Percentiles rank a stretch among this genome's conserved stretches.
Conservation (phyloP, 1,284 basidiomycete genomes). For the Agroathelia rolfsii region DNA sequence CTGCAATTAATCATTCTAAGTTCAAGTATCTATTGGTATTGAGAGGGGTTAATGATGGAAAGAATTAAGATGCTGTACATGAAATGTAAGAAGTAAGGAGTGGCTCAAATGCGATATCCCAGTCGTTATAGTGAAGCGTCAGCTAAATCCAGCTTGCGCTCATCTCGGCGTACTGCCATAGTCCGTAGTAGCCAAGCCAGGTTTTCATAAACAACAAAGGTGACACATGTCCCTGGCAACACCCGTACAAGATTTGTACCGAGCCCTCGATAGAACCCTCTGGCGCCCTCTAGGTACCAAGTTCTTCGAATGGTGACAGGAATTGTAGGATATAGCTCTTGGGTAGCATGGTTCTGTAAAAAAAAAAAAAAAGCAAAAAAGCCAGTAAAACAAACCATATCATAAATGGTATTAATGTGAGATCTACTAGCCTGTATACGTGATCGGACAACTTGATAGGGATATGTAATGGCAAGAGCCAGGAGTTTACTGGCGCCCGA, state of each 20-base stretch:
- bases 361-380: constrained; percentile 1
- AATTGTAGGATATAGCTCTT: constrained; percentile 71
- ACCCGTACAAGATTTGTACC: constrained; percentile 96
- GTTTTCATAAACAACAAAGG: constrained; percentile 98
- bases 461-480: constrained; percentile 85
- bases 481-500: constrained; percentile 86
- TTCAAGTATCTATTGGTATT: too few species aligned
- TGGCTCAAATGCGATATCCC: too few species aligned
- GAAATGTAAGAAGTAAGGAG: too few species aligned
- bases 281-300: constrained; percentile 70
- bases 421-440: constrained; percentile 70
- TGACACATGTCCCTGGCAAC: constrained; percentile 93
- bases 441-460: constrained; percentile 94
- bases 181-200: constrained; percentile 74
- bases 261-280: constrained; percentile 92
- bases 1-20: too few species aligned
- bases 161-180: constrained; percentile 34
- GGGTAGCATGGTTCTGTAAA: constrained; percentile 49
- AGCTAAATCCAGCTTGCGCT: constrained; percentile 1
- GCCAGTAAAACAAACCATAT: neutral
- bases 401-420: constrained; percentile 1
- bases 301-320: constrained; percentile 72
- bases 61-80: too few species aligned
- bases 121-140: too few species aligned
- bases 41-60: too few species aligned